Percentiles rank a stretch among this genome's conserved stretches.
These are phyloP conservation scores for Steccherinum ochraceum DNA, from an alignment of 768 basidiomycete species.

Conservation along the genomic window DNA sequence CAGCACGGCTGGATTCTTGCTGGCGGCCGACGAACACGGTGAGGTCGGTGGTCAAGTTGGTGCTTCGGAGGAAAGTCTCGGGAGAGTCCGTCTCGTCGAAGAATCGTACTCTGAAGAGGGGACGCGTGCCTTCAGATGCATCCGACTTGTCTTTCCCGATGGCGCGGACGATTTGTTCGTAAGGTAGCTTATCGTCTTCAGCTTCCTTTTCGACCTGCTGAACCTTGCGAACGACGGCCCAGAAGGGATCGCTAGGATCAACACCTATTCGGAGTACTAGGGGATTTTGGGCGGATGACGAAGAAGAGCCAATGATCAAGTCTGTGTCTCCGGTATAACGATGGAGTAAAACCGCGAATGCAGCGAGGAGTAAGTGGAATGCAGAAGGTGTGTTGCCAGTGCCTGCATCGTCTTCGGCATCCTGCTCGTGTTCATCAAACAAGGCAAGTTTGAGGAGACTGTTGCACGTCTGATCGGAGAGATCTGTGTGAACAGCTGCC, in stretches of 20 bases:
- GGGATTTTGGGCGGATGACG: slow-evolving; percentile 66
- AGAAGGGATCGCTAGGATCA: slow-evolving; percentile 83
- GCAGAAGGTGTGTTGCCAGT: slow-evolving; percentile 56
- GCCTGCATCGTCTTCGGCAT: slow-evolving; percentile 30
- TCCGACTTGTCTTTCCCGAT: slow-evolving; percentile 64
- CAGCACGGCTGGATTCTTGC: slow-evolving; percentile 57
- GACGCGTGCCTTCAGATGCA: slow-evolving; percentile 40
- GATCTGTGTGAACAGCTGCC: slow-evolving; percentile 64
- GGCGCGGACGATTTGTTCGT: slow-evolving; percentile 66
- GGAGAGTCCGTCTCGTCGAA: slow-evolving; percentile 84
- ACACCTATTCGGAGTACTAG: slow-evolving; percentile 79
- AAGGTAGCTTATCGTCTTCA: slow-evolving; percentile 73
- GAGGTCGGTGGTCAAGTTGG: slow-evolving; percentile 85
- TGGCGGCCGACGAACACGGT: slow-evolving; percentile 83
- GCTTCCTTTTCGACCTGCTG: slow-evolving; percentile 82
- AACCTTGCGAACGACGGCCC: slow-evolving; percentile 80
- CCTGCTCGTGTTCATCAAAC: slow-evolving; percentile 58
- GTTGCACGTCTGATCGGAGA: slow-evolving; percentile 71
- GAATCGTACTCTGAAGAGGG: slow-evolving; percentile 92
- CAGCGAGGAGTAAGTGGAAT: slow-evolving; percentile 88
- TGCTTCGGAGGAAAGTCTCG: slow-evolving; percentile 71
- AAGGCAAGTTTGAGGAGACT: slow-evolving; percentile 79
- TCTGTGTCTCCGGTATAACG: slow-evolving; percentile 95
- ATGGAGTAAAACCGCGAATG: slow-evolving; percentile 87
- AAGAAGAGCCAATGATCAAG: slow-evolving; percentile 85